Percentiles rank a stretch among this genome's conserved stretches.
These are phyloP conservation scores for Trichoderma asperellum DNA, from an alignment of 2,329 filamentous ascomycete genomes.

Conservation along the genomic window DNA sequence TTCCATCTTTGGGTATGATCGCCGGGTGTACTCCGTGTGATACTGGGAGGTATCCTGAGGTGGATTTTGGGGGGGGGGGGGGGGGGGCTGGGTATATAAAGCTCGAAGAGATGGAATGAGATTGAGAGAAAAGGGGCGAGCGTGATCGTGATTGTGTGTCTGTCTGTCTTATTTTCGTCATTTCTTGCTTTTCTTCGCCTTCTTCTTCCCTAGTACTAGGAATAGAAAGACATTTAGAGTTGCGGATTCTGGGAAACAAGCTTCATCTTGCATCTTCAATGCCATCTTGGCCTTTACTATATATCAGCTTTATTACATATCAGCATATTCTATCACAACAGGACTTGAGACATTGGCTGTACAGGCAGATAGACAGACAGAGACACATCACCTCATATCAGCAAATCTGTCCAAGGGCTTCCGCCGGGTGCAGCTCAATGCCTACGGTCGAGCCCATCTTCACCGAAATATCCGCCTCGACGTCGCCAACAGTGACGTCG, in stretches of 20 bases:
- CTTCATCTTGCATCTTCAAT: neutral
- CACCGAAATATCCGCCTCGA: neutral
- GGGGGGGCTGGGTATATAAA: conserved; percentile 18
- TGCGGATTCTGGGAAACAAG: neutral
- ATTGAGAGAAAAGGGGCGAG: neutral
- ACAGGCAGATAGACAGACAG: neutral
- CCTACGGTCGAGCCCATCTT: conserved; percentile 12
- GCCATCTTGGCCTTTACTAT: neutral
- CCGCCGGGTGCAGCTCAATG: neutral
- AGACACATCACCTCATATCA: neutral
- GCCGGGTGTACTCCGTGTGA: neutral
- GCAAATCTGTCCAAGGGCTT: neutral
- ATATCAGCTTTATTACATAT: neutral
- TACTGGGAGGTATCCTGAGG: neutral
- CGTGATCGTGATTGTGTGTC: neutral
- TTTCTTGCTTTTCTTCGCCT: neutral
- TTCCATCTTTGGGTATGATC: conserved; percentile 9
- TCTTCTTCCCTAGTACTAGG: neutral
- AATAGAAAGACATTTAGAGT: neutral
- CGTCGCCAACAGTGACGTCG: neutral
- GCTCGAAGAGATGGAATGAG: conserved; percentile 5
- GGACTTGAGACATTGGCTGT: neutral
- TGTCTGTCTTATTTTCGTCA: neutral
- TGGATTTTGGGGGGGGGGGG: conserved; percentile 5
- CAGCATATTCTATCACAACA: neutral